phyloP scores from a whole-genome alignment of 2,329 filamentous ascomycete genomes.

The Neurospora crassa region DNA sequence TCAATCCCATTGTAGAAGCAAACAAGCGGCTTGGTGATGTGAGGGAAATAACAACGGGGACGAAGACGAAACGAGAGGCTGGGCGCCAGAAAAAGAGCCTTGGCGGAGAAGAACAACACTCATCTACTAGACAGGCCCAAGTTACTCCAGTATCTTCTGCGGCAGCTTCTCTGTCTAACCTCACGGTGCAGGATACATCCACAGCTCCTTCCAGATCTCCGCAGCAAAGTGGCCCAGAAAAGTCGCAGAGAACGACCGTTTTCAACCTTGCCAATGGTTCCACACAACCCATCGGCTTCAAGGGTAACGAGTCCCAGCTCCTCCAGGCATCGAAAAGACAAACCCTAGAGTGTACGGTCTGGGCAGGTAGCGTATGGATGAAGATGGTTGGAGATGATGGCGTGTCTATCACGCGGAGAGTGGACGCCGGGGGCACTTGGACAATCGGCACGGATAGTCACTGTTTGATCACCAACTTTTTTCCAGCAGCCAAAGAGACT shows the following conservation, averaged over 20 bases:
- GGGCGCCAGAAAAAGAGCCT: background rate
- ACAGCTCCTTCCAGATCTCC: background rate
- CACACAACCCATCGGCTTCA: background rate
- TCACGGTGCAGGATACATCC: background rate
- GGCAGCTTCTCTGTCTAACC: background rate
- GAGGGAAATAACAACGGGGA: background rate
- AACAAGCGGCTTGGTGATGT: background rate
- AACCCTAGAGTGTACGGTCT: background rate
- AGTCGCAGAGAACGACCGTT: background rate
- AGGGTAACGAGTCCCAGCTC: background rate
- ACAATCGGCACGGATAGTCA: background rate
- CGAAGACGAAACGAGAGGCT: background rate
- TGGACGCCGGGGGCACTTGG: background rate
- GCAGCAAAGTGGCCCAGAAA: background rate
- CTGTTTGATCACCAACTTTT: background rate
- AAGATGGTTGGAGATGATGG: background rate
- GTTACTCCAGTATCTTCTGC: background rate
- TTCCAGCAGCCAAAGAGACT: background rate
- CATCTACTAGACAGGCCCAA: background rate
- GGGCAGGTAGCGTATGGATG: background rate
- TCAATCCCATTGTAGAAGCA: background rate
- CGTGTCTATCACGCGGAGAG: background rate
- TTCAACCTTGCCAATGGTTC: background rate
- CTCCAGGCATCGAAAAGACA: background rate
- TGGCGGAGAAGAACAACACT: background rate